Evolutionary conservation across 768 basidiomycete species (phyloP).

Genomic region (Hericium alpestre): DNA sequence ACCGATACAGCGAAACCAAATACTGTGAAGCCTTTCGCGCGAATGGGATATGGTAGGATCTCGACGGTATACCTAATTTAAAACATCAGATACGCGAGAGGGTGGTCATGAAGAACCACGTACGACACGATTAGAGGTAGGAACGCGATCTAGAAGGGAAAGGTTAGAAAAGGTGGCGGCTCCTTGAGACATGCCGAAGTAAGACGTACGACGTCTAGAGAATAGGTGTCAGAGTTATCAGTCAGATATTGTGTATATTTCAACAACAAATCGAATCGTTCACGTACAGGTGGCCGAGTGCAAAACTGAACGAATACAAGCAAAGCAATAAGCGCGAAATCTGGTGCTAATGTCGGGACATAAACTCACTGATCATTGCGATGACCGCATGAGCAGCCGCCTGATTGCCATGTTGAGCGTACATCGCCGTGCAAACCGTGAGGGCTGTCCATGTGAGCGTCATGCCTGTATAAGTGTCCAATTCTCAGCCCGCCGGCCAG

Average conservation of each 20-base stretch:
- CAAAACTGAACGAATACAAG: constrained; percentile 34
- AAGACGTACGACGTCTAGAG: constrained; percentile 22
- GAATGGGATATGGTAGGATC: constrained; percentile 38
- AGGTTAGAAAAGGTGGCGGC: constrained; percentile 1
- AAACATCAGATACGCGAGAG: not conserved
- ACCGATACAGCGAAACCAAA: constrained; percentile 36
- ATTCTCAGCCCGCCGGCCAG: not conserved
- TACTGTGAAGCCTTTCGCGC: constrained; percentile 37
- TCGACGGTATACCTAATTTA: constrained; percentile 28
- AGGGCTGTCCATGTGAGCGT: constrained; percentile 30
- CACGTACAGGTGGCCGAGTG: constrained; percentile 72
- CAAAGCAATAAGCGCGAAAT: not conserved
- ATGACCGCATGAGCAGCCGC: constrained; percentile 31
- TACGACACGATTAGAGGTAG: constrained; percentile 29
- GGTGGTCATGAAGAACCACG: not conserved
- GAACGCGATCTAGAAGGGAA: constrained; percentile 27
- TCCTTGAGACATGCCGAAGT: constrained; percentile 20
- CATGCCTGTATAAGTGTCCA: constrained; percentile 21
- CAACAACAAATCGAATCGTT: constrained; percentile 17
- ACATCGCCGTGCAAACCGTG: constrained; percentile 26
- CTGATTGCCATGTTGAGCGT: constrained; percentile 19
- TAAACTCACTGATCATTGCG: constrained; percentile 32
- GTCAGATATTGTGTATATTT: not conserved
- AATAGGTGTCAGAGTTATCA: not conserved
- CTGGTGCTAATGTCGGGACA: too few species aligned